These are phyloP conservation scores for Pythium aristosporum DNA, from an alignment of 352 stramenopile species.

Conservation along the genomic window DNA sequence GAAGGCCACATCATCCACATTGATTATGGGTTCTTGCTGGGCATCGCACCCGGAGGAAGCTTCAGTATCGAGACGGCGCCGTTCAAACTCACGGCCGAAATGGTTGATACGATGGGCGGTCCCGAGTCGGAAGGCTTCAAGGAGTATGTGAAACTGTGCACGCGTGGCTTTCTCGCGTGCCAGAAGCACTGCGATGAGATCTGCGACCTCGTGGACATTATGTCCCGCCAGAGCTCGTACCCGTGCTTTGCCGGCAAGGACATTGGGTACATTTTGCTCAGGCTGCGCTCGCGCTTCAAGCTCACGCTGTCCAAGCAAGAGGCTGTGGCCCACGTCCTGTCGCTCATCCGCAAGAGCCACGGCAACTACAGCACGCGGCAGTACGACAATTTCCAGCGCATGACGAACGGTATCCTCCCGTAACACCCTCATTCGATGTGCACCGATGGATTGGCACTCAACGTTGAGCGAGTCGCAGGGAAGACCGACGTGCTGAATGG, in stretches of 20 bases:
- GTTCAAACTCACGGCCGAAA: constrained; percentile 99
- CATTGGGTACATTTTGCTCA: constrained; percentile 81
- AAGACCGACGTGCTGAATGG: background rate
- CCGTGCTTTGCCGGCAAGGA: constrained; percentile 93
- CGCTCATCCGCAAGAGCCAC: constrained; percentile 91
- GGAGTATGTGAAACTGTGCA: constrained; percentile 97
- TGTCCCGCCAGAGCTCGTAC: constrained; percentile 94
- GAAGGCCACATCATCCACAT: constrained; percentile 99
- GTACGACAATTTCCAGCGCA: constrained; percentile 94
- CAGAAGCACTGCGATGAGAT: constrained; percentile 96
- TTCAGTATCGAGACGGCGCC: constrained; percentile 98
- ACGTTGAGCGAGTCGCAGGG: background rate
- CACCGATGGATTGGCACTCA: background rate
- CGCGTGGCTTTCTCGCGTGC: constrained; percentile 95
- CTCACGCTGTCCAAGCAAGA: constrained; percentile 85
- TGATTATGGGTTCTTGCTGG: constrained; percentile 99
- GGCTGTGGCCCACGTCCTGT: constrained; percentile 88
- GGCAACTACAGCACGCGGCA: constrained; percentile 92
- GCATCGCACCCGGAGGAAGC: constrained; percentile 97
- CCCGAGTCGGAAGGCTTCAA: constrained; percentile 90
- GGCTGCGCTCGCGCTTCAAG: constrained; percentile 88
- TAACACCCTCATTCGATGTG: constrained; percentile 29
- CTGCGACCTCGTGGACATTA: constrained; percentile 97
- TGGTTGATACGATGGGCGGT: constrained; percentile 97
- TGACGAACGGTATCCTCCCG: constrained; percentile 92